phyloP scores from a whole-genome alignment of 345 rosid genomes.

The Raphanus sativus region DNA sequence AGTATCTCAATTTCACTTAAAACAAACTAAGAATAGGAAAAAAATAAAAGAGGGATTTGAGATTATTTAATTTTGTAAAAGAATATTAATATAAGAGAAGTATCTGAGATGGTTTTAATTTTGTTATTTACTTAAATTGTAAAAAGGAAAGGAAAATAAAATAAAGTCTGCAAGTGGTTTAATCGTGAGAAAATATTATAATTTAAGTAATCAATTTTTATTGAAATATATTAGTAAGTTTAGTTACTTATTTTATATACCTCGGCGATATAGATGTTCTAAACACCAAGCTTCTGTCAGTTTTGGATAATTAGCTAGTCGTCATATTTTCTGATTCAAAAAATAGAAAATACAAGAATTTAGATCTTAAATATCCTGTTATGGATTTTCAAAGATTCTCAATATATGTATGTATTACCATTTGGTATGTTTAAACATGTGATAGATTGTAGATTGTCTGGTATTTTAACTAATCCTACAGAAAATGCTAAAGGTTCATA shows the following conservation, averaged over 20 bases:
- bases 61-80: background rate
- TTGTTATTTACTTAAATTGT: too few relatives aligned
- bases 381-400: conserved; percentile 4
- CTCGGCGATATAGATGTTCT: background rate
- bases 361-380: background rate
- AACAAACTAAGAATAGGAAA: background rate
- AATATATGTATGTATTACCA: background rate
- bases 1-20: background rate
- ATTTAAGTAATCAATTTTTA: background rate
- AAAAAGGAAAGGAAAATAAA: background rate
- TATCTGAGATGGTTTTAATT: background rate
- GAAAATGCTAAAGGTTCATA: conserved; percentile 35
- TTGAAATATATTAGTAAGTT: background rate
- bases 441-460: conserved; percentile 19
- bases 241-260: background rate
- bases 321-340: background rate
- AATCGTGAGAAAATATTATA: background rate
- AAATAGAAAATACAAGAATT: background rate
- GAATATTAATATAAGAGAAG: too few relatives aligned
- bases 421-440: conserved; percentile 23
- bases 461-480: conserved; percentile 33
- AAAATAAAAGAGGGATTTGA: background rate
- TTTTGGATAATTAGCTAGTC: background rate
- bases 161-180: background rate
- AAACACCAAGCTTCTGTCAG: background rate